These are phyloP conservation scores for Neodidymelliopsis sp. DNA, from an alignment of 2,329 filamentous ascomycete species.

Conservation along the genomic window DNA sequence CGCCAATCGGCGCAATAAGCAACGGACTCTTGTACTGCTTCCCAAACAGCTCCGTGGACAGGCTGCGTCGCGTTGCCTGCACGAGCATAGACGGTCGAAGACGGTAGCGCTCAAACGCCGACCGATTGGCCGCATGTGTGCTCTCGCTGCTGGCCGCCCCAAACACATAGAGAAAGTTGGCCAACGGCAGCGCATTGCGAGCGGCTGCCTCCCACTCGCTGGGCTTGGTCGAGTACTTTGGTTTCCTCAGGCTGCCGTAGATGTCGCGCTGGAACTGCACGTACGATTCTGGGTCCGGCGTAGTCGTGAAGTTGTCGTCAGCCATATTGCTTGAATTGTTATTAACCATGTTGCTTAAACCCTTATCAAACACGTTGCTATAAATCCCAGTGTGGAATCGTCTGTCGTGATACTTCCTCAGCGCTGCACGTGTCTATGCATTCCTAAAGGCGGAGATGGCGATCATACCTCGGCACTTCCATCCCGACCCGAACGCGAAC, in stretches of 20 bases:
- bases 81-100: conserved; percentile 52
- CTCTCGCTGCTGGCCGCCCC: conserved; percentile 49
- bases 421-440: no score
- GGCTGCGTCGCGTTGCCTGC: conserved; percentile 45
- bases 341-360: neutral
- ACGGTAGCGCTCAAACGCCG: conserved; percentile 50
- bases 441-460: no score
- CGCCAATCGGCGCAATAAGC: conserved; percentile 72
- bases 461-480: no score
- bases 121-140: conserved; percentile 48
- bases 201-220: conserved; percentile 51
- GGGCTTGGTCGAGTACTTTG: conserved; percentile 51
- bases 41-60: conserved; percentile 48
- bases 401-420: no score
- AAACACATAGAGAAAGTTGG: conserved; percentile 52
- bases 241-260: conserved; percentile 47
- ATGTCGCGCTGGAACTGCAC: conserved; percentile 48
- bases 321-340: conserved; percentile 16
- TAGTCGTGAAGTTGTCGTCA: conserved; percentile 6
- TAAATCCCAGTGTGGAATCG: no score
- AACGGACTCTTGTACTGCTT: conserved; percentile 60
- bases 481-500: no score
- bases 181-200: conserved; percentile 39
- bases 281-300: conserved; percentile 47
- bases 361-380: no score